phyloP scores from a whole-genome alignment of 352 stramenopile genomes.

The Phytophthora meadii region DNA sequence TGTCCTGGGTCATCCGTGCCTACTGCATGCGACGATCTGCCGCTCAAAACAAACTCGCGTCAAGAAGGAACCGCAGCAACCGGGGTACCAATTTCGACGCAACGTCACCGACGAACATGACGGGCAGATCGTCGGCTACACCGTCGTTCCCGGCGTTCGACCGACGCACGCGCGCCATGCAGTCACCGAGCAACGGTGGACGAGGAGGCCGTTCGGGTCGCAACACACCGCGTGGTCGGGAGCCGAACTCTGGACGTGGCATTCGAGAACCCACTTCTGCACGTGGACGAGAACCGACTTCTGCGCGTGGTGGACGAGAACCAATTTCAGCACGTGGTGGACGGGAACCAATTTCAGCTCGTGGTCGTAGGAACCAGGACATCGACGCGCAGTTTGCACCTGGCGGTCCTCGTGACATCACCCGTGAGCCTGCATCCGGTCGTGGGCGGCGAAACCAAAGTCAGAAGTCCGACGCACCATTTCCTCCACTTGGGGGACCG shows the following conservation, averaged over 20 bases:
- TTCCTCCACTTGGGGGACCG: constrained; percentile 2
- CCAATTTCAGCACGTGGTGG: constrained; percentile 3
- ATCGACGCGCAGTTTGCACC: constrained; percentile 17
- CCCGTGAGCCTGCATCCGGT: constrained; percentile 16
- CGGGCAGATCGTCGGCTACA: constrained; percentile 25
- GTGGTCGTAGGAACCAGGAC: constrained; percentile 25
- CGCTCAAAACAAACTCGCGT: constrained; percentile 20
- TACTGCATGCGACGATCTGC: constrained; percentile 32
- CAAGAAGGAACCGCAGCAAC: constrained; percentile 13
- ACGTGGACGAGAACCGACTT: not conserved
- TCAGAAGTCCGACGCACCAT: not conserved
- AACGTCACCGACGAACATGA: constrained; percentile 34
- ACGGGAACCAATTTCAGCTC: not conserved
- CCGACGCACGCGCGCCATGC: constrained; percentile 24
- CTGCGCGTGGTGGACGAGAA: constrained; percentile 4
- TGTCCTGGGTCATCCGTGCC: constrained; percentile 35
- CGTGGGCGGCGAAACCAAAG: constrained; percentile 7
- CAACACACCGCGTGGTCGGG: constrained; percentile 5
- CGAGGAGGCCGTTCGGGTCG: constrained; percentile 1
- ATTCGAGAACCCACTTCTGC: not conserved
- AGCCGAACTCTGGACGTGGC: constrained; percentile 5
- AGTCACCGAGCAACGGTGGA: constrained; percentile 17
- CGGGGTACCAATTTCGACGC: constrained; percentile 15
- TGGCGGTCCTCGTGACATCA: constrained; percentile 2
- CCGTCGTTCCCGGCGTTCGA: constrained; percentile 46